These are phyloP conservation scores for Drechmeria coniospora DNA, from an alignment of 2,329 filamentous ascomycete genomes.

Conservation along the genomic window DNA sequence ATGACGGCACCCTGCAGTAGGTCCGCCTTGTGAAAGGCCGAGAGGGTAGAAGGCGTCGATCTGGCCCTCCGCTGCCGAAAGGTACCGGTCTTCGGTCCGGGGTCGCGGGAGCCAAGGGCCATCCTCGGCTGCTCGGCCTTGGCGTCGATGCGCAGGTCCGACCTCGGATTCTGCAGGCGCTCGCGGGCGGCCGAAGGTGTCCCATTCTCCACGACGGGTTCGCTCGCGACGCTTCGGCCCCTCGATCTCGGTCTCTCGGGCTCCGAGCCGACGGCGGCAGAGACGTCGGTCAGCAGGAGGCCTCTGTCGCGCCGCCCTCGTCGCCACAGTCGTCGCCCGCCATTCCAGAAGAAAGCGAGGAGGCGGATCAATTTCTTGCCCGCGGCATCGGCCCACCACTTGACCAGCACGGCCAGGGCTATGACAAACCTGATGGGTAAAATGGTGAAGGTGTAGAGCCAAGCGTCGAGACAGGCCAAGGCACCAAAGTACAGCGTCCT, in stretches of 20 bases:
- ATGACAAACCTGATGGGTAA: conserved; percentile 77
- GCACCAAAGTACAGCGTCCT: conserved; percentile 75
- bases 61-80: conserved; percentile 58
- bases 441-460: conserved; percentile 94
- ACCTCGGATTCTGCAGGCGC: conserved; percentile 1
- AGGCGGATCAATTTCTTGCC: conserved; percentile 59
- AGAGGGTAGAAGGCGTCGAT: conserved; percentile 70
- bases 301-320: conserved; percentile 31
- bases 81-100: conserved; percentile 16
- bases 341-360: conserved; percentile 61
- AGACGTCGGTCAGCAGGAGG: too few relatives aligned
- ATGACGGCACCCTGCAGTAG: conserved; percentile 83
- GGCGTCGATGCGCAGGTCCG: conserved; percentile 1
- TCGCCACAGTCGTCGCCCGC: conserved; percentile 64
- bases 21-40: conserved; percentile 87
- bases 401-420: conserved; percentile 57
- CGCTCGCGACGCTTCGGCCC: conserved; percentile 21
- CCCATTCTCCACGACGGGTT: conserved; percentile 7
- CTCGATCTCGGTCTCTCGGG: conserved; percentile 20
- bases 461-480: conserved; percentile 83
- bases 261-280: too few relatives aligned
- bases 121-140: conserved; percentile 4
- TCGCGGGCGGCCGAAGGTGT: conserved; percentile 4
- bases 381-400: conserved; percentile 64
- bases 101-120: conserved; percentile 8